Evolutionary conservation across 169 alveolate species (phyloP).

Genomic region (Babesia caballi): DNA sequence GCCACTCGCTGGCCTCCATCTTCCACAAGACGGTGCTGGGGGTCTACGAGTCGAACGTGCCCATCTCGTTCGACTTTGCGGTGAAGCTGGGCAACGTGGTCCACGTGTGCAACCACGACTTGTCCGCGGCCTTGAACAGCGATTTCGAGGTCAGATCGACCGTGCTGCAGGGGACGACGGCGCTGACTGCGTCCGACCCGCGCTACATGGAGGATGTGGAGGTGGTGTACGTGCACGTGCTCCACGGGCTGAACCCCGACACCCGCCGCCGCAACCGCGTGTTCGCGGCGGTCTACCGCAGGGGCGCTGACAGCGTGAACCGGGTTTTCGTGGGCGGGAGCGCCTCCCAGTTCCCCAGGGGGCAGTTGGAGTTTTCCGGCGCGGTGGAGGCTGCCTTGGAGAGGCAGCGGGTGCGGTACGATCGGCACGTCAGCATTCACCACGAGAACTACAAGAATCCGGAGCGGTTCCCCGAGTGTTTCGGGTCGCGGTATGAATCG

Average conservation of each 20-base stretch:
- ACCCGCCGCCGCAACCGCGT: conserved; percentile 32
- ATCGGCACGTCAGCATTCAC: conserved; percentile 46
- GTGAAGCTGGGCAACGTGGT: conserved; percentile 48
- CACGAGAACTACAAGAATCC: conserved; percentile 65
- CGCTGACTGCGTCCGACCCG: conserved; percentile 40
- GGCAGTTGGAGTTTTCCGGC: conserved; percentile 59
- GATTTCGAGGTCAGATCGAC: conserved; percentile 24
- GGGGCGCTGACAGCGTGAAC: conserved; percentile 27
- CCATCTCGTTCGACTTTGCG: conserved; percentile 57
- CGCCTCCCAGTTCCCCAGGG: conserved; percentile 38
- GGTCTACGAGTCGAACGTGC: conserved; percentile 56
- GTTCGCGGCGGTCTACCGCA: conserved; percentile 47
- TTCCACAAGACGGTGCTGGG: conserved; percentile 64
- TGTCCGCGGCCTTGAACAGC: conserved; percentile 8
- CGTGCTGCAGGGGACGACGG: conserved; percentile 23
- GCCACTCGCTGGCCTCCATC: conserved; percentile 35
- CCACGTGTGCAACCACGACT: not conserved
- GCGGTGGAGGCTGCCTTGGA: conserved; percentile 55
- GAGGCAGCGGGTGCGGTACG: conserved; percentile 53
- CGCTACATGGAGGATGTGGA: conserved; percentile 63
- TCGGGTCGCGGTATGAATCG: conserved; percentile 33
- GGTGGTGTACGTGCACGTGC: conserved; percentile 48
- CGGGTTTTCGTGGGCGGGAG: conserved; percentile 51
- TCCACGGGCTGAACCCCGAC: conserved; percentile 55
- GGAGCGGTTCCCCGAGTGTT: conserved; percentile 63